phyloP scores from a whole-genome alignment of 2,329 filamentous ascomycete genomes.

The Diaporthe nobilis region DNA sequence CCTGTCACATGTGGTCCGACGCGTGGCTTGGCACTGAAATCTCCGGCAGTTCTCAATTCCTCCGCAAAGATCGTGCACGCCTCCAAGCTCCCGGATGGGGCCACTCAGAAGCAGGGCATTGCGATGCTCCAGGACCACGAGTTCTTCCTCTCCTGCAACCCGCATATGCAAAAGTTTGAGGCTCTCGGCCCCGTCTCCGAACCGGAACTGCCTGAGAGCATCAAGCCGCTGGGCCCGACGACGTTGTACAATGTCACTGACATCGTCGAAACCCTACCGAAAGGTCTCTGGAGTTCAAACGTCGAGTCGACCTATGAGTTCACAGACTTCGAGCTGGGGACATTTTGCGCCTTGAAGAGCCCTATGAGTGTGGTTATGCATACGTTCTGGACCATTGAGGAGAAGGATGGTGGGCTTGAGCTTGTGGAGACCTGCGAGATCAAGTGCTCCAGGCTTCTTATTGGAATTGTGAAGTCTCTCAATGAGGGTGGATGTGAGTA shows the following conservation, averaged over 20 bases:
- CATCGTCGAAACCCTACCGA: conserved; percentile 49
- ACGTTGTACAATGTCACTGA: conserved; percentile 48
- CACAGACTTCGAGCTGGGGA: conserved; percentile 61
- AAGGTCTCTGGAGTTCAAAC: conserved; percentile 66
- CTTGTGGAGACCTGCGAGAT: conserved; percentile 66
- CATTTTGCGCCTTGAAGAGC: conserved; percentile 65
- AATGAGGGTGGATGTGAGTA: conserved; percentile 64
- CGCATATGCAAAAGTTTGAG: conserved; percentile 63
- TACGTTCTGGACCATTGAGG: conserved; percentile 62
- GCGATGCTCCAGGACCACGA: conserved; percentile 65
- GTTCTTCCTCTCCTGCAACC: conserved; percentile 67
- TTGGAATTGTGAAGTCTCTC: conserved; percentile 64
- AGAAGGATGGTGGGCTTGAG: conserved; percentile 52
- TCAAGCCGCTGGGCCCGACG: conserved; percentile 47
- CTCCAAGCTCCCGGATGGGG: conserved; percentile 58
- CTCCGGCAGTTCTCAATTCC: conserved; percentile 57
- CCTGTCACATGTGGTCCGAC: neutral
- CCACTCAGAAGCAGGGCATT: conserved; percentile 55
- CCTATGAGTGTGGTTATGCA: conserved; percentile 68
- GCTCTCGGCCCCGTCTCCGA: conserved; percentile 49
- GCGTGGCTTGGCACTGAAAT: conserved; percentile 15
- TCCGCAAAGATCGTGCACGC: conserved; percentile 59
- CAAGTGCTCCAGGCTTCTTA: conserved; percentile 63
- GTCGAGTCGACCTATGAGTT: conserved; percentile 70
- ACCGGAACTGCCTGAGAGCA: conserved; percentile 44